Base-by-base conservation (phyloP, 2,329 filamentous ascomycete species). In the Furcasterigmium furcatum region DNA sequence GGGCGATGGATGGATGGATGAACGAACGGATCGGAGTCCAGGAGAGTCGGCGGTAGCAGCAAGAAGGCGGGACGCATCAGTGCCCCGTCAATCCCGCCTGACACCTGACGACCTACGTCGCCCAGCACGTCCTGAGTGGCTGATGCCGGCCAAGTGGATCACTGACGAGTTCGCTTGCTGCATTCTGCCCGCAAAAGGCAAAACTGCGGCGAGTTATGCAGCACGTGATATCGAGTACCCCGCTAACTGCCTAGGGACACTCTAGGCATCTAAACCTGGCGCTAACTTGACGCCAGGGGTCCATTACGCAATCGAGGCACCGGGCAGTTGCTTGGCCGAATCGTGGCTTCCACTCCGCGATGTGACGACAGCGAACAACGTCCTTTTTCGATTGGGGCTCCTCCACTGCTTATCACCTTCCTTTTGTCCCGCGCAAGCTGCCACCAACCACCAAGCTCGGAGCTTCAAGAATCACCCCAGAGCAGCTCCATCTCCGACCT, bases 301-400 rank as follows among this genome's bases (percentile, higher is more conserved):
- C 24, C 24, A 12, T 27, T 27, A 27, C 24, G 24, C 24, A 27
- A 35, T 35, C n/a, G 14, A 35, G 7, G 14, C 32, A 8, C 7
- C 32, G 14, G 32, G 10, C 18, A 19, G 14, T 35, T 35, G 14
- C 9, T 35, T n/a, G 18, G 32, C 32, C 4, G 14, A 19, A 14
- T 35, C 5, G 32, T 35, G 32, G 32, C 32, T 35, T 35, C 5
- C 14, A 12, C 5, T 35, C 10, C 9, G 32, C 14, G 32, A 29
- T 48, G 50, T 52, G 50, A 52, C 50, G 50, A 52, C 50, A 51
- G 45, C 41, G 32, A 36, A 43, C 21, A 2, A 34, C 8, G 30
- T 16, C 13, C 18, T 18, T 32, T 48, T 41, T 40, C 32, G 12
- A 38, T 42, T 48, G 27, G 47, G 32, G 27, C 41, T 42, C 40